Percentiles rank a stretch among this genome's conserved stretches.
These are phyloP conservation scores for Arachis hypogaea DNA, from an alignment of 306 rosid genomes.

Conservation along the genomic window DNA sequence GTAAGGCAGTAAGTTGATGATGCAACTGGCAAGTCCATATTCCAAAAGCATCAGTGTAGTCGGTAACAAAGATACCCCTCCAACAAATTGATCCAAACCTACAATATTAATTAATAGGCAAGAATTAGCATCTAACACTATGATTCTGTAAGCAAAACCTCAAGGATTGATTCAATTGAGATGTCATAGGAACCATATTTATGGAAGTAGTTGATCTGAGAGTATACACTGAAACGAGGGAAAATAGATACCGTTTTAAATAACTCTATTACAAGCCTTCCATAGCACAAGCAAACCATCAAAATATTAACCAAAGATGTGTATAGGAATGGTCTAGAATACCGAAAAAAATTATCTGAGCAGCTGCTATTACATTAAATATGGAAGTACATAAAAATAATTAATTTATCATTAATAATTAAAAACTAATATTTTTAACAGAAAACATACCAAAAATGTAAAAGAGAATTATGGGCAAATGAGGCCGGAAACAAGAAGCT, in stretches of 20 bases:
- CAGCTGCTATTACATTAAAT: not conserved
- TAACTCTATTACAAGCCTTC: slow-evolving; percentile 1
- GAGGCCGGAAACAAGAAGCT: slow-evolving; percentile 92
- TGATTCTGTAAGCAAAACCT: slow-evolving; percentile 27
- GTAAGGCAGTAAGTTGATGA: slow-evolving; percentile 96
- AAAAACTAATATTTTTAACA: not conserved
- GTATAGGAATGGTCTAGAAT: too few relatives aligned
- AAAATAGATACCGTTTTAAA: not conserved
- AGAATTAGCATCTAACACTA: slow-evolving; percentile 21
- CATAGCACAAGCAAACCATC: not conserved
- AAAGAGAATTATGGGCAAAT: slow-evolving; percentile 74
- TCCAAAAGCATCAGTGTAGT: slow-evolving; percentile 75
- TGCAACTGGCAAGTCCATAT: slow-evolving; percentile 91
- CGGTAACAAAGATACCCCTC: slow-evolving; percentile 70
- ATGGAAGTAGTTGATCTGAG: slow-evolving; percentile 3
- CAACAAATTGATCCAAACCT: slow-evolving; percentile 97
- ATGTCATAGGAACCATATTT: slow-evolving; percentile 4
- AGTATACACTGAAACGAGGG: slow-evolving; percentile 20
- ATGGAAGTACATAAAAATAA: slow-evolving; percentile 18
- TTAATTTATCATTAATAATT: not conserved
- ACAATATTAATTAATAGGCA: slow-evolving; percentile 32
- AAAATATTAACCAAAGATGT: not conserved
- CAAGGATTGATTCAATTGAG: slow-evolving; percentile 9
- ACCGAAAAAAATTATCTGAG: too few relatives aligned
- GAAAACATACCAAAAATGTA: slow-evolving; percentile 76